Evolutionary conservation across 805 yeast species (phyloP).

Genomic region (Kuraishia floccosa): DNA sequence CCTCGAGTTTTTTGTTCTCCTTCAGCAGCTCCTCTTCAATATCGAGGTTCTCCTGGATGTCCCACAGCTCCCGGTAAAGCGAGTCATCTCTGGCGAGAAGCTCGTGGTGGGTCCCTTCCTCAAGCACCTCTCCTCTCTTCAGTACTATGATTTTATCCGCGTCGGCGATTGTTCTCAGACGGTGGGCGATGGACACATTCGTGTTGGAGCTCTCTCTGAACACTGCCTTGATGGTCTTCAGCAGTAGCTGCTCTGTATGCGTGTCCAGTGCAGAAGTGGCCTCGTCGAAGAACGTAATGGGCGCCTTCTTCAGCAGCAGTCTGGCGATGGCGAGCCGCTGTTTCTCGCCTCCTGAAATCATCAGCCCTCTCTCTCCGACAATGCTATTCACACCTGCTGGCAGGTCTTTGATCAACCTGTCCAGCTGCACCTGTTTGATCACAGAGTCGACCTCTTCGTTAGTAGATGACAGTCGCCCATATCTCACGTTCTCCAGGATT

Average conservation of each 20-base stretch:
- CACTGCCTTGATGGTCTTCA: constrained; percentile 61
- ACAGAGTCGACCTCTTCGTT: constrained; percentile 61
- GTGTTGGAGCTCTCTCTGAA: constrained; percentile 52
- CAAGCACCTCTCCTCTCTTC: constrained; percentile 66
- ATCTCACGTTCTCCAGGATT: constrained; percentile 76
- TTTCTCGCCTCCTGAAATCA: constrained; percentile 99
- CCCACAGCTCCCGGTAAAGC: constrained; percentile 77
- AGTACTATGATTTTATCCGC: constrained; percentile 88
- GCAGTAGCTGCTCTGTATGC: constrained; percentile 80
- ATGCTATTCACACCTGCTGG: constrained; percentile 81
- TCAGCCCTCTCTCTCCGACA: constrained; percentile 96
- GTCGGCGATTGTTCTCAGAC: constrained; percentile 89
- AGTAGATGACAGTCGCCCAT: constrained; percentile 66
- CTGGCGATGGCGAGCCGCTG: constrained; percentile 92
- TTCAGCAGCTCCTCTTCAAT: constrained; percentile 1
- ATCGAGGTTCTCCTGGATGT: constrained; percentile 76
- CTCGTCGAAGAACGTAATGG: constrained; percentile 91
- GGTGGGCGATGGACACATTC: constrained; percentile 85
- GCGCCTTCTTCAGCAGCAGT: constrained; percentile 73
- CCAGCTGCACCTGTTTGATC: constrained; percentile 61
- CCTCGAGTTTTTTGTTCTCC: not conserved
- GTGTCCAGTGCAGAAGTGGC: constrained; percentile 96
- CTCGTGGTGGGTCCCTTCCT: constrained; percentile 74
- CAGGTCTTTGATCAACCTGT: constrained; percentile 46
- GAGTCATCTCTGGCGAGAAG: constrained; percentile 45